Conservation (phyloP, 2,329 filamentous ascomycete genomes). For the Apiospora malaysiana region DNA sequence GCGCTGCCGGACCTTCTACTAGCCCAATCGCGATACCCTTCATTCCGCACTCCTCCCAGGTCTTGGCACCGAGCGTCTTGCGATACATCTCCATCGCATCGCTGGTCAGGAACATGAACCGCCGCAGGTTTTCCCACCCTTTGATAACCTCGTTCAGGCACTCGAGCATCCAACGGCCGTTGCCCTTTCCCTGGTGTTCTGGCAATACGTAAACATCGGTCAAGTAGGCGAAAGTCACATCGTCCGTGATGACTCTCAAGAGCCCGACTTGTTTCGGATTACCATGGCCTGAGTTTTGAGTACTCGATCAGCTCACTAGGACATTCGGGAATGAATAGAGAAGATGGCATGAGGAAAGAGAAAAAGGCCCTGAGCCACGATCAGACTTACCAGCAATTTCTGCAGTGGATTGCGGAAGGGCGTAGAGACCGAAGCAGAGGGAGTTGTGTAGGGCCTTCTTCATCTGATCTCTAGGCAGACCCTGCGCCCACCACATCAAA, state of each 20-base stretch:
- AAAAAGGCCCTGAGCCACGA: not conserved
- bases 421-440: slow-evolving; percentile 65
- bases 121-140: slow-evolving; percentile 58
- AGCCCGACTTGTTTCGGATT: slow-evolving; percentile 54
- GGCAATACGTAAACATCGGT: slow-evolving; percentile 62
- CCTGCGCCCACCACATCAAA: slow-evolving; percentile 65
- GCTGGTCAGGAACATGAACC: slow-evolving; percentile 60
- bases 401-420: slow-evolving; percentile 39
- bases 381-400: slow-evolving; percentile 38
- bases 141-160: slow-evolving; percentile 55
- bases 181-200: slow-evolving; percentile 54
- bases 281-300: not conserved
- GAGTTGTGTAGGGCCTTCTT: slow-evolving; percentile 61
- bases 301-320: not conserved
- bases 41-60: slow-evolving; percentile 52
- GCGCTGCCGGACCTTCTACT: slow-evolving; percentile 34
- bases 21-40: slow-evolving; percentile 40
- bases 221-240: slow-evolving; percentile 70
- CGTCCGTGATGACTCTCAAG: slow-evolving; percentile 71
- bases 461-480: slow-evolving; percentile 54
- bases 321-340: not conserved
- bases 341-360: not conserved
- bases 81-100: slow-evolving; percentile 50
- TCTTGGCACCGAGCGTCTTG: slow-evolving; percentile 51
- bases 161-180: slow-evolving; percentile 60